Evolutionary conservation across 495 filamentous ascomycete species (phyloP).

Genomic region (Penicillium robsamsonii): DNA sequence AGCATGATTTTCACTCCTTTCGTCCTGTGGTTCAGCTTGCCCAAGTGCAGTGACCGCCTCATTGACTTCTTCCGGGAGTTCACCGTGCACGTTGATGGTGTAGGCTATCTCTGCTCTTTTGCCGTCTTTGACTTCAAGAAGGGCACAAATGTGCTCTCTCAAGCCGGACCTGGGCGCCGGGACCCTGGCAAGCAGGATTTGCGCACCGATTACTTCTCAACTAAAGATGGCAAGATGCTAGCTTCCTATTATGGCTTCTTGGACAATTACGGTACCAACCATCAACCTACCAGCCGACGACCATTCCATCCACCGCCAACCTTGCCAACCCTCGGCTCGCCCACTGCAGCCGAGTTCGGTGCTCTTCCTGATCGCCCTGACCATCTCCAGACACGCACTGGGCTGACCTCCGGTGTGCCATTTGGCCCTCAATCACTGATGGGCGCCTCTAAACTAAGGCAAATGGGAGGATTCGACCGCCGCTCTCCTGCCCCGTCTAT

Average conservation of each 20-base stretch:
- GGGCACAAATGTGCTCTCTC: conserved; percentile 57
- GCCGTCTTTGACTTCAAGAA: conserved; percentile 98
- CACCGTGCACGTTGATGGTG: conserved; percentile 92
- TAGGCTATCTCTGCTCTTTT: conserved; percentile 94
- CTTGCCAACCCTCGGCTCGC: conserved; percentile 69
- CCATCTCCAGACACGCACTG: conserved; percentile 39
- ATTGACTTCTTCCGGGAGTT: conserved; percentile 98
- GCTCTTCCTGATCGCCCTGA: conserved; percentile 47
- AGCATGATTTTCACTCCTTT: conserved; percentile 91
- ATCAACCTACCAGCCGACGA: conserved; percentile 49
- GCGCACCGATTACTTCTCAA: conserved; percentile 87
- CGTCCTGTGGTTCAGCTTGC: conserved; percentile 81
- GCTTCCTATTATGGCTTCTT: conserved; percentile 91
- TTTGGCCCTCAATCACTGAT: conserved; percentile 33
- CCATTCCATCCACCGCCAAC: conserved; percentile 75
- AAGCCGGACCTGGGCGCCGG: conserved; percentile 34
- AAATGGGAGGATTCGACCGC: conserved; percentile 27
- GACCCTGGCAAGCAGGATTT: conserved; percentile 52
- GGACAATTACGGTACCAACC: conserved; percentile 77
- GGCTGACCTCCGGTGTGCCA: conserved; percentile 20
- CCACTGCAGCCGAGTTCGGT: conserved; percentile 51
- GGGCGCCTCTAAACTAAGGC: conserved; percentile 30
- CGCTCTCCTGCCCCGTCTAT: conserved; percentile 58
- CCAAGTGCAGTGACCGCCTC: conserved; percentile 85
- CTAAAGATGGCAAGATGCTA: conserved; percentile 96